Evolutionary conservation across 352 stramenopile species (phyloP).

Genomic region (Pythium myriotylum): DNA sequence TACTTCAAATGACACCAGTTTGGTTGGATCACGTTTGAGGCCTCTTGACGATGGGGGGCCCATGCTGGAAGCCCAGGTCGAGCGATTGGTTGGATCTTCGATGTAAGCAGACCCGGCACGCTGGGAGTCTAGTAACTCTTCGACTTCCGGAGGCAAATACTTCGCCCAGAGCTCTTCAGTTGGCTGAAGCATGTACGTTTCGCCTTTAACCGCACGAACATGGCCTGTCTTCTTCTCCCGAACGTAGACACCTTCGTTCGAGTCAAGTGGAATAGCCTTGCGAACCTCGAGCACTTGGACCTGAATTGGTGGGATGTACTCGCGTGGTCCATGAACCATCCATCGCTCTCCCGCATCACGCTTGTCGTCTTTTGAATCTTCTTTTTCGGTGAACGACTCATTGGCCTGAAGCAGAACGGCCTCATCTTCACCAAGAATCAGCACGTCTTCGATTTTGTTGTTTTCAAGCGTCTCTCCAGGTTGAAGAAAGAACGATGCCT

Average conservation of each 20-base stretch:
- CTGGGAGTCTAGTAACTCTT: slow-evolving; percentile 64
- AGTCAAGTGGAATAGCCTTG: slow-evolving; percentile 73
- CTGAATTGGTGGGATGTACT: slow-evolving; percentile 81
- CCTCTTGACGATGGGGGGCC: not conserved
- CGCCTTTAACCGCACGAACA: slow-evolving; percentile 68
- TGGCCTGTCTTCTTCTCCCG: slow-evolving; percentile 77
- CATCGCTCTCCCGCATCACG: slow-evolving; percentile 72
- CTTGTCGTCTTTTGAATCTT: slow-evolving; percentile 36
- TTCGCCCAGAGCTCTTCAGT: slow-evolving; percentile 81
- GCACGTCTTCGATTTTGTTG: slow-evolving; percentile 60
- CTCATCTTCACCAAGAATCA: slow-evolving; percentile 74
- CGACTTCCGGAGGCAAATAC: slow-evolving; percentile 58
- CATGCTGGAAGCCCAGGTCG: slow-evolving; percentile 9
- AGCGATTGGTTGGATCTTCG: slow-evolving; percentile 34
- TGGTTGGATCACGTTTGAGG: slow-evolving; percentile 48
- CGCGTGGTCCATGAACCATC: slow-evolving; percentile 80
- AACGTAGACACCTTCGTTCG: slow-evolving; percentile 83
- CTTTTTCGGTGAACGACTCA: slow-evolving; percentile 61
- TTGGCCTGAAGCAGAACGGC: slow-evolving; percentile 76
- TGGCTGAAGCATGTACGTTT: slow-evolving; percentile 84
- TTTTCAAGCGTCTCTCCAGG: slow-evolving; percentile 67
- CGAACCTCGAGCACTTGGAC: slow-evolving; percentile 79
- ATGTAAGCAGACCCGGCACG: slow-evolving; percentile 62
- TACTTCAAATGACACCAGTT: slow-evolving; percentile 80
- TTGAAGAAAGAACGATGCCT: slow-evolving; percentile 74